Percentiles rank a stretch among this genome's conserved stretches.
phyloP scores from a whole-genome alignment of 2,329 filamentous ascomycete genomes.

The Fusarium multiceps region DNA sequence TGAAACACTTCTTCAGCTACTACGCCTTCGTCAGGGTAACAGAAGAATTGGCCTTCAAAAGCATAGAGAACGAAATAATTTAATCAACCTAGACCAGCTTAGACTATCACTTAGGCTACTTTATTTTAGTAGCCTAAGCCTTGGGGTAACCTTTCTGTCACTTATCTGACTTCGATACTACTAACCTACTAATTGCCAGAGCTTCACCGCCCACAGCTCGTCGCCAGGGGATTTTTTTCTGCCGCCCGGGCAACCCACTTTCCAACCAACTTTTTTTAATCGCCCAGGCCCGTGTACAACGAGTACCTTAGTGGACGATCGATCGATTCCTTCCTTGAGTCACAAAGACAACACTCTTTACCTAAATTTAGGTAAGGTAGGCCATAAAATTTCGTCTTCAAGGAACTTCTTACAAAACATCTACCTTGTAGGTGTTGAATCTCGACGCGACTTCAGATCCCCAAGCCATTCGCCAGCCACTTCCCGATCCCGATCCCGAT shows the following conservation, averaged over 20 bases:
- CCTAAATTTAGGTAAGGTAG: neutral
- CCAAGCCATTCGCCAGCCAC: conserved; percentile 1
- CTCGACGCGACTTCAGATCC: neutral
- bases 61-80: neutral
- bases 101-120: neutral
- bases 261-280: conserved; percentile 43
- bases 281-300: conserved; percentile 33
- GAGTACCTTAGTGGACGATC: conserved; percentile 21
- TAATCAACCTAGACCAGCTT: neutral
- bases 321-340: conserved; percentile 34
- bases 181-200: no score
- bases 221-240: conserved; percentile 42
- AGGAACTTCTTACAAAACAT: neutral
- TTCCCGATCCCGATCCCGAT: conserved; percentile 31
- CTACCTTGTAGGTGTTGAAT: neutral
- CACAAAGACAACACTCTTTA: conserved; percentile 26
- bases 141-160: neutral
- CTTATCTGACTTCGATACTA: no score
- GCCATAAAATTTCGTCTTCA: neutral
- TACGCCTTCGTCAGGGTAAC: neutral
- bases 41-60: neutral
- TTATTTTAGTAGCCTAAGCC: neutral
- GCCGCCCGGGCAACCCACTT: conserved; percentile 43
- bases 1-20: neutral
- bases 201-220: conserved; percentile 37